These are phyloP conservation scores for Blastomyces emzantsi DNA, from an alignment of 2,329 filamentous ascomycete genomes.

Conservation along the genomic window DNA sequence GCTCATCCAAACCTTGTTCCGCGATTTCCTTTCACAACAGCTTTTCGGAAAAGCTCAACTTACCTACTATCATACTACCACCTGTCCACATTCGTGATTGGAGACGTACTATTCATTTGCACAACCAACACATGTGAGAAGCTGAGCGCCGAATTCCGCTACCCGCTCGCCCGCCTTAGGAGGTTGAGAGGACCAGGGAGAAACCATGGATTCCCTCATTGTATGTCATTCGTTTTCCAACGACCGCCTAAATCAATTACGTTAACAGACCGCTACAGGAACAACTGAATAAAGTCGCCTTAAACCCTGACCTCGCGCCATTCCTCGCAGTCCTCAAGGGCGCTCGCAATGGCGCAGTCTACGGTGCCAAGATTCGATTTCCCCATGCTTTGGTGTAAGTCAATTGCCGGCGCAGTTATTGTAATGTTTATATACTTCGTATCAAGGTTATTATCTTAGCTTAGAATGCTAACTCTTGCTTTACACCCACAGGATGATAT, in stretches of 20 bases:
- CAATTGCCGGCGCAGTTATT: constrained; percentile 3
- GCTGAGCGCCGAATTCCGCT: neutral
- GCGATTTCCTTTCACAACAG: neutral
- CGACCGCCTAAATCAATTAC: neutral
- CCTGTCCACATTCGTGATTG: neutral
- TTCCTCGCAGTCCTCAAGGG: constrained; percentile 79
- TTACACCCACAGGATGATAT: constrained; percentile 62
- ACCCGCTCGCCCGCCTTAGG: neutral
- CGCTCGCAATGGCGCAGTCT: constrained; percentile 92
- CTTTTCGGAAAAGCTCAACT: too few species aligned
- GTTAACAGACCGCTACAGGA: constrained; percentile 39
- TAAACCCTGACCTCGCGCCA: constrained; percentile 79
- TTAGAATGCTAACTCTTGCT: constrained; percentile 15
- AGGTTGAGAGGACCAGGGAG: neutral
- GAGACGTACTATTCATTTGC: neutral
- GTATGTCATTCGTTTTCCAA: constrained; percentile 17
- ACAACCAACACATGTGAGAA: neutral
- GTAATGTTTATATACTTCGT: neutral
- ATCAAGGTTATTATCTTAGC: neutral
- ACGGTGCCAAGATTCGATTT: constrained; percentile 95
- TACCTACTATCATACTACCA: neutral
- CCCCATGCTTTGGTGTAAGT: constrained; percentile 82
- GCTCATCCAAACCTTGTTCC: neutral
- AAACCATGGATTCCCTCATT: constrained; percentile 30
- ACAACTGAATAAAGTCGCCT: constrained; percentile 63